Evolutionary conservation across 768 basidiomycete genomes (phyloP).

Genomic region (Tricholoma saponaceum): DNA sequence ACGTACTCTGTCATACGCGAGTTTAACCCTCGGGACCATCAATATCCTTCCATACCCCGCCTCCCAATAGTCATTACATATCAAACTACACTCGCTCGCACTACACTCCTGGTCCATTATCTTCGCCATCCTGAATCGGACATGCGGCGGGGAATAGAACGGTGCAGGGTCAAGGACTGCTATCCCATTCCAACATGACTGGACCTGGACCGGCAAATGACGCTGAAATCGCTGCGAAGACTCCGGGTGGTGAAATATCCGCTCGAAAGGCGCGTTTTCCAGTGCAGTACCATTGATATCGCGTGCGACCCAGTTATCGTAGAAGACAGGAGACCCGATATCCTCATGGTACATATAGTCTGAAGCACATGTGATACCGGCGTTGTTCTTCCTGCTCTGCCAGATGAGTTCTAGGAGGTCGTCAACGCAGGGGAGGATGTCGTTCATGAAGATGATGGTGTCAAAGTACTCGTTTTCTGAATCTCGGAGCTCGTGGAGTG

Average conservation of each 20-base stretch:
- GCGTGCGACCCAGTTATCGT: conserved; percentile 97
- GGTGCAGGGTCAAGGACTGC: conserved; percentile 95
- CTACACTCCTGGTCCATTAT: conserved; percentile 89
- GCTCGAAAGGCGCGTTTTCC: conserved; percentile 96
- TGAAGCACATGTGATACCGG: conserved; percentile 95
- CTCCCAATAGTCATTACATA: conserved; percentile 98
- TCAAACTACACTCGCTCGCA: conserved; percentile 91
- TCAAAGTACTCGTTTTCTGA: conserved; percentile 93
- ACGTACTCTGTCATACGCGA: conserved; percentile 87
- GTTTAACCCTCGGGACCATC: conserved; percentile 96
- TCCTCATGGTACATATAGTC: conserved; percentile 99
- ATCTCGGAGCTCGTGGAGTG: conserved; percentile 90
- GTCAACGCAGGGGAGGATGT: conserved; percentile 96
- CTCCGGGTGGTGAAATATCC: conserved; percentile 81
- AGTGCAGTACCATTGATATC: conserved; percentile 98
- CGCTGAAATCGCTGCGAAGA: conserved; percentile 81
- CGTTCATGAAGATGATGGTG: conserved; percentile 98
- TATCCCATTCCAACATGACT: conserved; percentile 98
- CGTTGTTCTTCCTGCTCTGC: conserved; percentile 91
- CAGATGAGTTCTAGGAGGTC: conserved; percentile 97
- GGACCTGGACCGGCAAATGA: conserved; percentile 93
- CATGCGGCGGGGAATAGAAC: conserved; percentile 87
- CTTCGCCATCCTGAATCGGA: conserved; percentile 93
- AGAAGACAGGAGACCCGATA: conserved; percentile 91
- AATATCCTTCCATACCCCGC: conserved; percentile 94